These are phyloP conservation scores for Globisporangium paddicum DNA, from an alignment of 352 stramenopile genomes.

Conservation along the genomic window DNA sequence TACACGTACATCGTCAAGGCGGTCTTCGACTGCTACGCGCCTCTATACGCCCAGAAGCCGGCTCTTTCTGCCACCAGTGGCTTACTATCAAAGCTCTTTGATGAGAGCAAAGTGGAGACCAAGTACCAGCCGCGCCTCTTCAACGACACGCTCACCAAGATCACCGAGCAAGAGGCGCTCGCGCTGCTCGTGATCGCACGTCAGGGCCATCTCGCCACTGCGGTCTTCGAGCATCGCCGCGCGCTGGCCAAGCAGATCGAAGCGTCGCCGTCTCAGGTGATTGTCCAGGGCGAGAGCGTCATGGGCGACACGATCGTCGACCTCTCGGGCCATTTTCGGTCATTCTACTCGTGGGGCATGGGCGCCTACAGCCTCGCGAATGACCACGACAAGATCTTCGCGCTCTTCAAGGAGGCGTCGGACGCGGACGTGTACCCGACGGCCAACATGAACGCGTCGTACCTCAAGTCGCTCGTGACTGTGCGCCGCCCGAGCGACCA, in stretches of 20 bases:
- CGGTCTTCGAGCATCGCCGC: constrained; percentile 47
- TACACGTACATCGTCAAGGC: constrained; percentile 38
- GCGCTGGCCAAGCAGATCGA: constrained; percentile 30
- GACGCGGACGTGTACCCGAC: constrained; percentile 44
- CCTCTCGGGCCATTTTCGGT: constrained; percentile 39
- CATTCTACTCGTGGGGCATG: constrained; percentile 69
- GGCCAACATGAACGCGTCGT: constrained; percentile 63
- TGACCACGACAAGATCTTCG: constrained; percentile 29
- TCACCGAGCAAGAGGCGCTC: constrained; percentile 59
- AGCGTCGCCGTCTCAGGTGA: constrained; percentile 1
- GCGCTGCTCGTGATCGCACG: constrained; percentile 39
- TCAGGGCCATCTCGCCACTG: constrained; percentile 30
- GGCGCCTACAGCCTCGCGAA: constrained; percentile 28
- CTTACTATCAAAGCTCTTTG: constrained; percentile 11
- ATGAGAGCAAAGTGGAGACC: constrained; percentile 22
- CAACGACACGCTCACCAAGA: constrained; percentile 51
- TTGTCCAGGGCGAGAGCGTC: constrained; percentile 27
- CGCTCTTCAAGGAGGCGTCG: constrained; percentile 42
- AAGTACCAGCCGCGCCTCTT: constrained; percentile 55
- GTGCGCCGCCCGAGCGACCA: constrained; percentile 26
- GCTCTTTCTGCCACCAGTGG: constrained; percentile 1
- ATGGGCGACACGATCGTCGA: constrained; percentile 34
- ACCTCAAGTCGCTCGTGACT: constrained; percentile 38
- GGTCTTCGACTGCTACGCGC: constrained; percentile 59
- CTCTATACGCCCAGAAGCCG: constrained; percentile 36